Percentiles rank a stretch among this genome's conserved stretches.
These are phyloP conservation scores for Metschnikowia picachoensis DNA, from an alignment of 805 yeast genomes.

Conservation along the genomic window DNA sequence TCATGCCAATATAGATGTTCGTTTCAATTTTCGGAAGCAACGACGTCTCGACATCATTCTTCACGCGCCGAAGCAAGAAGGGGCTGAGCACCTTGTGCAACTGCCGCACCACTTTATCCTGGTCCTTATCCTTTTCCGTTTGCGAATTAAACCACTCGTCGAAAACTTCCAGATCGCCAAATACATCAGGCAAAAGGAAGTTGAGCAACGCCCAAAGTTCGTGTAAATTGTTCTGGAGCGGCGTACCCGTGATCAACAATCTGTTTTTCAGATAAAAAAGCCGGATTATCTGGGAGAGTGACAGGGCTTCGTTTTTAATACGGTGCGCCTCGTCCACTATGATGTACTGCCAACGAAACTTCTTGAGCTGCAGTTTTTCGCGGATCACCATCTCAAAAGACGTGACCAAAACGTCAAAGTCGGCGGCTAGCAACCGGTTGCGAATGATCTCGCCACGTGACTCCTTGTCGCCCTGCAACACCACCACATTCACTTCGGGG, in stretches of 20 bases:
- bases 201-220: constrained; percentile 95
- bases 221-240: constrained; percentile 89
- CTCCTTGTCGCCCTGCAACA: constrained; percentile 89
- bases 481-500: constrained; percentile 83
- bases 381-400: constrained; percentile 92
- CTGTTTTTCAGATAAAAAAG: constrained; percentile 82
- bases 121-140: constrained; percentile 41
- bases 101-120: constrained; percentile 83
- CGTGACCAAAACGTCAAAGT: constrained; percentile 86
- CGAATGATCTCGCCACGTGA: constrained; percentile 60
- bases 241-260: constrained; percentile 90
- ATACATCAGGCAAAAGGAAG: constrained; percentile 89
- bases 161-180: constrained; percentile 84
- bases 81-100: constrained; percentile 86
- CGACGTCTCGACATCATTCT: constrained; percentile 89
- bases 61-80: constrained; percentile 81
- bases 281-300: constrained; percentile 88
- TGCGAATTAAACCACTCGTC: constrained; percentile 84
- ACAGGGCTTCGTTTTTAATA: constrained; percentile 90
- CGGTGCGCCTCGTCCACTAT: constrained; percentile 96
- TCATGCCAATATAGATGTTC: constrained; percentile 89
- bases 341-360: constrained; percentile 88
- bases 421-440: constrained; percentile 57
- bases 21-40: constrained; percentile 86
- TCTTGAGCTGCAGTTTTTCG: constrained; percentile 77